Conservation (phyloP, 2,329 filamentous ascomycete species). For the Xylariaceae sp. region DNA sequence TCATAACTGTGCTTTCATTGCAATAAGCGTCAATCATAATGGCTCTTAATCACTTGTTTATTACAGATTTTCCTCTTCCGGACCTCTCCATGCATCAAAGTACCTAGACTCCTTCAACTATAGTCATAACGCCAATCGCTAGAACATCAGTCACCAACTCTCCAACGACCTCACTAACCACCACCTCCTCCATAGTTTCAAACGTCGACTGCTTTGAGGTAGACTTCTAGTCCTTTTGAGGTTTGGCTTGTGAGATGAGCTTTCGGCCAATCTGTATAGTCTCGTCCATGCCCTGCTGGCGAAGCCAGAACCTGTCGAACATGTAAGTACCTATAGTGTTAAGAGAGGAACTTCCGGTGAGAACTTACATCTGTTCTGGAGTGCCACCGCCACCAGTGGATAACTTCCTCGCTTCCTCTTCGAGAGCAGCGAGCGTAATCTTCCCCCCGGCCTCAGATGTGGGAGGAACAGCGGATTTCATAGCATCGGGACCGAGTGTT, state of each 20-base stretch:
- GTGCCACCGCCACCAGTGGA: slow-evolving; percentile 57
- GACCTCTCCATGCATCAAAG: neutral
- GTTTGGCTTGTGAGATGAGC: slow-evolving; percentile 57
- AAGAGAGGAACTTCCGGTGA: neutral
- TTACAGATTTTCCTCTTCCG: too few species aligned
- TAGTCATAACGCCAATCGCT: neutral
- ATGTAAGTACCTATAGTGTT: slow-evolving; percentile 29
- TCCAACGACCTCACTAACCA: slow-evolving; percentile 3
- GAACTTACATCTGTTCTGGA: slow-evolving; percentile 58
- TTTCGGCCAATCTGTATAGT: slow-evolving; percentile 62
- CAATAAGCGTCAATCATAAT: neutral
- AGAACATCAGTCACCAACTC: too few species aligned
- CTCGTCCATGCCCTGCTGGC: slow-evolving; percentile 64
- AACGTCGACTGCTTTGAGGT: neutral
- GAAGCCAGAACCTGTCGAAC: slow-evolving; percentile 62
- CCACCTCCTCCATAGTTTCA: slow-evolving; percentile 2
- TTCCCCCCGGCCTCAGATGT: slow-evolving; percentile 62
- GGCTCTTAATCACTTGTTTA: too few species aligned
- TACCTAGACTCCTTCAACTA: too few species aligned
- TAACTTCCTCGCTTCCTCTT: slow-evolving; percentile 65
- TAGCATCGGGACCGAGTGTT: slow-evolving; percentile 65
- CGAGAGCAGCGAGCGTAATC: slow-evolving; percentile 69
- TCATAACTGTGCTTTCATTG: too few species aligned
- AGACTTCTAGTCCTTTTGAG: slow-evolving; percentile 21
- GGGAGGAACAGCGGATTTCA: slow-evolving; percentile 54